Evolutionary conservation across 2,329 filamentous ascomycete species (phyloP), one percentile per base, ranked within the genome.

Genomic region (Colletotrichum sp.): DNA sequence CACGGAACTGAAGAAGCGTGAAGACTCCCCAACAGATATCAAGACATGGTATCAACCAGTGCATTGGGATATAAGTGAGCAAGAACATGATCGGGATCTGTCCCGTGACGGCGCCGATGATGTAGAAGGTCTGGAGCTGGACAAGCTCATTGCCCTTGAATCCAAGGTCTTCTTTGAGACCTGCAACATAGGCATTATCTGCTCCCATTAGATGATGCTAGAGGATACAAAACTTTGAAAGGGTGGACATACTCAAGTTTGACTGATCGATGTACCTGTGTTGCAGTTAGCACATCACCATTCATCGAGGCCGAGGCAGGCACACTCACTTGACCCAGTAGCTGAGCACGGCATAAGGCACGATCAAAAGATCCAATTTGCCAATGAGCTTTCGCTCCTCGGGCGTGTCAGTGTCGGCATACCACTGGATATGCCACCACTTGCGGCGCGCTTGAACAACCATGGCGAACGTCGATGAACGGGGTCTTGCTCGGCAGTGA

Each of bases 11-110:
- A 76, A 91, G 82, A 15, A 92, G 84, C 0, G 90, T 92, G 75
- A 92, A 90, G 34, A 91, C 80, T 0, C 90, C 90, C 90, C 91
- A 92, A 2, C 84, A 80, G 3, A 91, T 78, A 74, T 92, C 89
- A 76, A 76, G 6, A 80, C 72, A 66, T 78, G 81, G 67, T 71
- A 83, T 26, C 59, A 72, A 6, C 82, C 55, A 83, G 80, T 69
- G 80, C 79, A 26, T 79, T 36, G 6, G 82, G 81, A 28, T 81
- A 80, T 16, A 82, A 64, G 6, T 81, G 32, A 8, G 79, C 77
- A 28, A 80, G 82, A 34, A 84, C 73, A n/a, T 84, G 76, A 76
- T 84, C 78, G 67, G 84, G 81, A 67, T 79, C 82, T 67, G 64
- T 5, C 81, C 81, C 13, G 82, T 77, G 10, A 80, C 64, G 34